Conservation (phyloP, 2,329 filamentous ascomycete species). For the Colletotrichum musicola region DNA sequence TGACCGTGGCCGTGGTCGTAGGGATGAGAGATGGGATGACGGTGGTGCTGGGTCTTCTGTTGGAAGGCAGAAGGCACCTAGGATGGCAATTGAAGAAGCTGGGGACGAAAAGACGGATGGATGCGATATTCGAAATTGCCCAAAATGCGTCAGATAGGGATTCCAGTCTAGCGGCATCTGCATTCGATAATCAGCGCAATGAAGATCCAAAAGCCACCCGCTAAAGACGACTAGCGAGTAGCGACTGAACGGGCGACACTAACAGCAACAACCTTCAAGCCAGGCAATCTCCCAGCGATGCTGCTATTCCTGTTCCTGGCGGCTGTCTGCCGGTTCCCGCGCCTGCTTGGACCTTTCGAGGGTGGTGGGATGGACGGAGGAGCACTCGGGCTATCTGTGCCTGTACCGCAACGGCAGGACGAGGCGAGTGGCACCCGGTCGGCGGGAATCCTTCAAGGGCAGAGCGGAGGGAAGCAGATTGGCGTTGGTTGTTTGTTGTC, state of each 20-base stretch:
- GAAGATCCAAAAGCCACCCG: constrained; percentile 2
- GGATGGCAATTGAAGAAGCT: neutral
- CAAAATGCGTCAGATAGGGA: no score
- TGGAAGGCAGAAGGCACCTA: neutral
- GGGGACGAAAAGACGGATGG: neutral
- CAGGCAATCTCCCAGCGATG: constrained; percentile 17
- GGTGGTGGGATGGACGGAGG: no score
- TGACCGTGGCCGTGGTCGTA: no score
- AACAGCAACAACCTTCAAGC: constrained; percentile 12
- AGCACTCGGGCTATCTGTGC: neutral
- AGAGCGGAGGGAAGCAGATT: neutral
- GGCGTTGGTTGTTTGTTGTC: neutral
- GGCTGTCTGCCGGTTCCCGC: neutral
- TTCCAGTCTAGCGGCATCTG: neutral
- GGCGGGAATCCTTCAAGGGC: neutral
- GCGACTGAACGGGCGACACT: constrained; percentile 19
- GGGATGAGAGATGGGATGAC: neutral
- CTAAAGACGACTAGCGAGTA: constrained; percentile 24
- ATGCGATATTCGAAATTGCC: no score
- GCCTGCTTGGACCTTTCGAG: neutral
- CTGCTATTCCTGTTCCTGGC: constrained; percentile 31
- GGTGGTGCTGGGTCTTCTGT: neutral
- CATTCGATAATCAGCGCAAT: neutral
- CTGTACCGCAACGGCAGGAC: neutral
- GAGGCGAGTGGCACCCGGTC: neutral